Evolutionary conservation across 805 yeast species (phyloP), one percentile per base, ranked within the genome.

Genomic region (Millerago galiae): DNA sequence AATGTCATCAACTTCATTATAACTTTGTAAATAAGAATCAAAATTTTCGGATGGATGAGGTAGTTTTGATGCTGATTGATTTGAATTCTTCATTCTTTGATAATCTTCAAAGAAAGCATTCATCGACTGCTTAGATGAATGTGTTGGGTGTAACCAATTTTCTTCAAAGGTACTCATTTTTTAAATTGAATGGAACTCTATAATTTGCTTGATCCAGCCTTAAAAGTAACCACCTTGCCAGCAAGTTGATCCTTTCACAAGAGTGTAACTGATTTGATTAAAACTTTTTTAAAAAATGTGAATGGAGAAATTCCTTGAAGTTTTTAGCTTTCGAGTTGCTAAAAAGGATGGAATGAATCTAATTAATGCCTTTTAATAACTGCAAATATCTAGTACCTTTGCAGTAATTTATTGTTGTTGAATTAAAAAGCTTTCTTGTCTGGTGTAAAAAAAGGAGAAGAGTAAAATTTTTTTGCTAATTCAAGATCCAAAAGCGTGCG

Each of bases 1-100:
- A 46, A 77, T 59, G 48, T 70, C 72, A 55, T 77, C 83, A 13
- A 52, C 54, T 24, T 52, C 50, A 11, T 40, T 46, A 42, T 52
- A 54, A 8, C 50, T 50, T 27, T 42, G 39, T 16, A 41, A 10
- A 14, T 30, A 44, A 3, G 41, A 38, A 5, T 40, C 39, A 8
- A 60, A 52, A 4, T 41, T 51, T 28, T 61, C 47, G 21, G 21
- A 31, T 4, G 47, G 47, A 15, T 21, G 27, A 12, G 47, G 44
- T 3, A 44, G 28, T 18, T 24, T 34, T 11, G 38, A 32, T 27
- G 17, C 11, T 13, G 32, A 5, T 6, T 18, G 12, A 12, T 21
- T 10, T 14, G 8, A 15, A 8, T 33, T 24, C 7, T 38, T 31
- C 7, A 37, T 40, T 26, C 33, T 35, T 8, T 29, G 33, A 11